Evolutionary conservation across 176 grass and related monocot species (phyloP).

Genomic region (Cymbopogon citratus): DNA sequence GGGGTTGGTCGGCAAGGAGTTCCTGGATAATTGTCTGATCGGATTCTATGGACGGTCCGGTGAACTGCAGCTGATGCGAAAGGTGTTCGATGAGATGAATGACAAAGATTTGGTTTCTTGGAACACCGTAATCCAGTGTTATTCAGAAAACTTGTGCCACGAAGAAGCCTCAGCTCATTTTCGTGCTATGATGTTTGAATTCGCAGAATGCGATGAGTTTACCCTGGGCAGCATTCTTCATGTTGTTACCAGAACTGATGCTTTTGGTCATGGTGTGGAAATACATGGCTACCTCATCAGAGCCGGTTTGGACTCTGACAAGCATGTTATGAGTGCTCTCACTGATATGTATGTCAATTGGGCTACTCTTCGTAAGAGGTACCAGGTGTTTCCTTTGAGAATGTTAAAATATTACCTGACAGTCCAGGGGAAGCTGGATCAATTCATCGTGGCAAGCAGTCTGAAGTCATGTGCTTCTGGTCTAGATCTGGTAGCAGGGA

Average conservation of each 20-base stretch:
- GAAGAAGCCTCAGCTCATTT: constrained; percentile 47
- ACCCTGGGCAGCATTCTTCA: constrained; percentile 51
- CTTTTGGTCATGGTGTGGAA: constrained; percentile 46
- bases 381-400: constrained; percentile 30
- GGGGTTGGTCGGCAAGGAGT: constrained; percentile 28
- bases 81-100: constrained; percentile 40
- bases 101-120: constrained; percentile 57
- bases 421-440: constrained; percentile 40
- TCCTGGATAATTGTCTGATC: constrained; percentile 56
- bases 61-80: constrained; percentile 41
- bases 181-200: constrained; percentile 39
- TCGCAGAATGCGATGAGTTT: constrained; percentile 38
- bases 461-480: constrained; percentile 48
- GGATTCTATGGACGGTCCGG: constrained; percentile 47
- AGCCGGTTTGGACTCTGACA: constrained; percentile 47
- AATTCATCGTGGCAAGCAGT: constrained; percentile 54
- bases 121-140: constrained; percentile 60
- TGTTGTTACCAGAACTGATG: constrained; percentile 26
- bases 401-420: constrained; percentile 40
- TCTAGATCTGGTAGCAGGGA: constrained; percentile 48
- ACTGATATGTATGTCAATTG: constrained; percentile 58
- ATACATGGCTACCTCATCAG: constrained; percentile 57
- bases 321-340: constrained; percentile 50
- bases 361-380: not conserved
- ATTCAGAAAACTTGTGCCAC: constrained; percentile 30